phyloP scores from a whole-genome alignment of 257 asterid genomes.

The Agastache rugosa region DNA sequence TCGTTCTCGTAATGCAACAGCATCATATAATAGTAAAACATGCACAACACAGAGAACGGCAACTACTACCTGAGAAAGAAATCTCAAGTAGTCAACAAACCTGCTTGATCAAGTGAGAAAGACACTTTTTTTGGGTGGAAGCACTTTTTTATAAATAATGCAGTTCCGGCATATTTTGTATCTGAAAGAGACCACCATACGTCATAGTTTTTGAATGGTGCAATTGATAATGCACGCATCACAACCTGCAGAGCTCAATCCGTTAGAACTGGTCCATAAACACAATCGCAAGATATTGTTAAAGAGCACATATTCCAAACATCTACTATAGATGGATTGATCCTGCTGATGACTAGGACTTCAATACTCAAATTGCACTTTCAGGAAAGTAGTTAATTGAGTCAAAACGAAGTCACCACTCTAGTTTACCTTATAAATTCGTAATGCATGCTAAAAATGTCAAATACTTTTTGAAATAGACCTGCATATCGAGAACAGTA shows the following conservation, averaged over 20 bases:
- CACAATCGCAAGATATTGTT: constrained; percentile 12
- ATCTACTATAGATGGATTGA: constrained; percentile 5
- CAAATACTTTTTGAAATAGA: not conserved
- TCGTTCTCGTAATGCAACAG: constrained; percentile 15
- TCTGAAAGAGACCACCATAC: constrained; percentile 99
- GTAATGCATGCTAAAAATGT: not conserved
- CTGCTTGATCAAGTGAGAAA: constrained; percentile 83
- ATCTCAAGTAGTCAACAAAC: constrained; percentile 40
- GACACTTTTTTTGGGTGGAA: constrained; percentile 75
- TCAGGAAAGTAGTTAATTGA: not conserved
- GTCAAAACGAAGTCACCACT: constrained; percentile 20
- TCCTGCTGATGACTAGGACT: not conserved
- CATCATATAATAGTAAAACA: not conserved
- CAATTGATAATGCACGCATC: constrained; percentile 73
- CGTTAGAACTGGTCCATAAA: constrained; percentile 10
- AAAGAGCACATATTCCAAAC: constrained; percentile 1
- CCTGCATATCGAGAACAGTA: not conserved
- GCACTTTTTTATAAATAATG: constrained; percentile 72
- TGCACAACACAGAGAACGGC: not conserved
- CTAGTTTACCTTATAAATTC: not conserved
- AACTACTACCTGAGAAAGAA: constrained; percentile 1
- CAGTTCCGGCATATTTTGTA: constrained; percentile 96
- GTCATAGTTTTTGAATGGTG: constrained; percentile 69
- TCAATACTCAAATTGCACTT: constrained; percentile 27
- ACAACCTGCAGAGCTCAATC: constrained; percentile 61